These are phyloP conservation scores for Macroventuria anomochaeta DNA, from an alignment of 2,329 filamentous ascomycete species.

Conservation along the genomic window DNA sequence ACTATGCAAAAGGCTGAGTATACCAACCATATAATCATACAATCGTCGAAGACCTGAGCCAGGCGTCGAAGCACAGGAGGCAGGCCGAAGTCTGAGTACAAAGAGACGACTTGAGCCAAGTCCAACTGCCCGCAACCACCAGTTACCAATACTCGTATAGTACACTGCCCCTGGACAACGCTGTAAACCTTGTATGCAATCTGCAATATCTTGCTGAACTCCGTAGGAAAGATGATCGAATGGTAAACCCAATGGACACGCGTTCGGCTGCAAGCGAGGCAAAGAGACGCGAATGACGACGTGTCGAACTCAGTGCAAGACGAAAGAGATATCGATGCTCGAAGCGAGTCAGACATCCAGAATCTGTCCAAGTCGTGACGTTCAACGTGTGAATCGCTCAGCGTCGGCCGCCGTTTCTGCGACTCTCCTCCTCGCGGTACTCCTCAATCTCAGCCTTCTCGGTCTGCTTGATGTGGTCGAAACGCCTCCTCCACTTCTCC, in stretches of 20 bases:
- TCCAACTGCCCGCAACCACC: not conserved
- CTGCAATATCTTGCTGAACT: not conserved
- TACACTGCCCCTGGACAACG: not conserved
- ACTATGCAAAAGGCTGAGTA: not conserved
- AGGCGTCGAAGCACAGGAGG: not conserved
- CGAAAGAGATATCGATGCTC: not conserved
- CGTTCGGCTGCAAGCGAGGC: not conserved
- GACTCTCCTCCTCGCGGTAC: slow-evolving; percentile 21
- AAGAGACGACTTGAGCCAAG: not conserved
- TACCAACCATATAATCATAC: not conserved
- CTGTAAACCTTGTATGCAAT: slow-evolving; percentile 1
- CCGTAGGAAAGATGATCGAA: not conserved
- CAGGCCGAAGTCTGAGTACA: not conserved
- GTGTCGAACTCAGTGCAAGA: not conserved
- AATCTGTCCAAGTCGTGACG: not conserved
- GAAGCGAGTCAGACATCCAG: not conserved
- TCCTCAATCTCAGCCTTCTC: slow-evolving; percentile 40
- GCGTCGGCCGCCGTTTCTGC: slow-evolving; percentile 9
- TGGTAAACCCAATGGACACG: not conserved
- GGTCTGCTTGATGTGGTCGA: slow-evolving; percentile 40
- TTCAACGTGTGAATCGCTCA: not conserved
- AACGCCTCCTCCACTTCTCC: slow-evolving; percentile 47
- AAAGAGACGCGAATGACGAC: not conserved
- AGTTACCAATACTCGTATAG: slow-evolving; percentile 6
- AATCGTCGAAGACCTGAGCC: not conserved